A percentile compares a stretch with the other conserved stretches of the same genome.
Evolutionary conservation across 2,329 filamentous ascomycete species (phyloP).

Genomic region (Aspergillus ruber): DNA sequence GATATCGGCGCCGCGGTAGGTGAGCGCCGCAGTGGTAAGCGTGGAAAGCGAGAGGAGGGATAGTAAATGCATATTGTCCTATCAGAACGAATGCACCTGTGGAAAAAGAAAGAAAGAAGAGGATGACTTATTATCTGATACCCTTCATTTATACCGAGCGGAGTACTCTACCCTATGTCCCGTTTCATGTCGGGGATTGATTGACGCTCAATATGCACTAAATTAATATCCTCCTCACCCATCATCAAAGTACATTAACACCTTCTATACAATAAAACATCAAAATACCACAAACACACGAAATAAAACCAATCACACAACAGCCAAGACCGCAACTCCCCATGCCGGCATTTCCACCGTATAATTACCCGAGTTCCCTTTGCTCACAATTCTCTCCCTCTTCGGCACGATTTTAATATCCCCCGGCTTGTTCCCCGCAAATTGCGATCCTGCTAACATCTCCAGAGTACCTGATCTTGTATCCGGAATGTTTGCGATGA

Average conservation of each 20-base stretch:
- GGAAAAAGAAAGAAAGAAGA: too few relatives aligned
- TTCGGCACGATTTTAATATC: conserved; percentile 13
- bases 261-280: too few relatives aligned
- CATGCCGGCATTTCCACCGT: conserved; percentile 18
- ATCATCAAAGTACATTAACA: too few relatives aligned
- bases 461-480: conserved; percentile 16
- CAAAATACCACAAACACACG: too few relatives aligned
- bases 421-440: conserved; percentile 14
- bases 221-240: too few relatives aligned
- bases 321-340: conserved; percentile 19
- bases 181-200: too few relatives aligned
- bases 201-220: too few relatives aligned
- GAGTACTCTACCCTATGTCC: too few relatives aligned
- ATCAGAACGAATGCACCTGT: too few relatives aligned
- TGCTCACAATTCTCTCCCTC: conserved; percentile 6
- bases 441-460: conserved; percentile 16
- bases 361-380: conserved; percentile 10
- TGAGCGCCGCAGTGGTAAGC: conserved; percentile 42
- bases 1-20: conserved; percentile 64
- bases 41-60: conserved; percentile 12
- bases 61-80: conserved; percentile 3
- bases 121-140: too few relatives aligned
- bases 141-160: too few relatives aligned
- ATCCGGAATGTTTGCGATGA: conserved; percentile 20
- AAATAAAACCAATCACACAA: neutral